phyloP scores from a whole-genome alignment of 2,329 filamentous ascomycete species.

The Epichloe coenophiala region DNA sequence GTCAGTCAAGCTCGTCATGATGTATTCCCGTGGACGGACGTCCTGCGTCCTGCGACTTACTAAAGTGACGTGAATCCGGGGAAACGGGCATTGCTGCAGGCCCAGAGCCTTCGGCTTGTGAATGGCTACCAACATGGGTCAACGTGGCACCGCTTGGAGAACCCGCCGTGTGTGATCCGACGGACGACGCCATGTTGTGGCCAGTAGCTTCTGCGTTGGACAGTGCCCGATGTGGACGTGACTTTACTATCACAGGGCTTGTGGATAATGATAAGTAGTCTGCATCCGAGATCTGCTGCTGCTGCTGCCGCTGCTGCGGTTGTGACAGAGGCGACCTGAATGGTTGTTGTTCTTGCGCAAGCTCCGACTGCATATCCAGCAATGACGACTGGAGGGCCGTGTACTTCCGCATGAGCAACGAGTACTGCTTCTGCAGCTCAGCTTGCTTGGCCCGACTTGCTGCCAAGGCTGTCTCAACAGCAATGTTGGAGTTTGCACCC shows the following conservation, averaged over 20 bases:
- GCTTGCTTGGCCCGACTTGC: constrained; percentile 39
- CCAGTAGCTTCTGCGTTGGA: constrained; percentile 32
- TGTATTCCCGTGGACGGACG: neutral
- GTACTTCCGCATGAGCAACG: constrained; percentile 36
- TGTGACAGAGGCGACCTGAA: neutral
- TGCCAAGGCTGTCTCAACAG: constrained; percentile 31
- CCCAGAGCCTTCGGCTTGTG: constrained; percentile 3
- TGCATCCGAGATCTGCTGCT: constrained; percentile 11
- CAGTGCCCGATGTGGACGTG: constrained; percentile 25
- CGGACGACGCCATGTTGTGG: constrained; percentile 30
- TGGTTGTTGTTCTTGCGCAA: neutral
- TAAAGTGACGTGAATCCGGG: constrained; percentile 29
- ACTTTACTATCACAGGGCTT: constrained; percentile 25
- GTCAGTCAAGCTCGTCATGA: constrained; percentile 8
- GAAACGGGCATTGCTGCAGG: constrained; percentile 17
- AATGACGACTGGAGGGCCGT: constrained; percentile 36
- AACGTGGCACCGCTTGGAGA: neutral
- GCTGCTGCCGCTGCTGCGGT: neutral
- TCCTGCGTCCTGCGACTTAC: constrained; percentile 18
- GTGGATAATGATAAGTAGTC: constrained; percentile 24
- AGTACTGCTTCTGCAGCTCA: constrained; percentile 39
- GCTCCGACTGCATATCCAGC: constrained; percentile 30
- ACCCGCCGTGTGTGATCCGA: constrained; percentile 17
- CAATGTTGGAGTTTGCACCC: constrained; percentile 18
- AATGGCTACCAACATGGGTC: neutral